Conservation (phyloP, 495 filamentous ascomycete genomes). For the Clavariopsis aquatica region DNA sequence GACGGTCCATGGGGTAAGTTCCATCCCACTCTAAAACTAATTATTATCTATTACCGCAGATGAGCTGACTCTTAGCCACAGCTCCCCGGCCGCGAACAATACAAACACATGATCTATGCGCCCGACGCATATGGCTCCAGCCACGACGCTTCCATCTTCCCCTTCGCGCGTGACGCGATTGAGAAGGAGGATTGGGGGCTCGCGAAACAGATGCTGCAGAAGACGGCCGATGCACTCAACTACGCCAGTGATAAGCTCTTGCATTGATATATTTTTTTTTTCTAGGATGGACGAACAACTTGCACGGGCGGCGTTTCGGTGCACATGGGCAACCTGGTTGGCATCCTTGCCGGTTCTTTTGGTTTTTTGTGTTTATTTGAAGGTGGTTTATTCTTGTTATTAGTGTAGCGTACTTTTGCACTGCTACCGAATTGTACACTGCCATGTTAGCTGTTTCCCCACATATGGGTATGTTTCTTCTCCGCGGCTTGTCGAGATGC, state of each 20-base stretch:
- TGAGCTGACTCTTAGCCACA: no score
- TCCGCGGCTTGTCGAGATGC: no score
- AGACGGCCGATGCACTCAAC: constrained; percentile 67
- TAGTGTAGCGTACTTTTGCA: no score
- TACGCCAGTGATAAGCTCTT: constrained; percentile 64
- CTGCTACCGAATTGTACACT: no score
- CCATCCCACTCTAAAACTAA: no score
- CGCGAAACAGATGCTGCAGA: constrained; percentile 69
- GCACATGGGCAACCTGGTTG: background rate
- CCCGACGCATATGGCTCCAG: constrained; percentile 73
- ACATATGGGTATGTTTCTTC: no score
- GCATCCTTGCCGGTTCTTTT: no score
- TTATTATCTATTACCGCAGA: no score
- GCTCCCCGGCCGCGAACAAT: constrained; percentile 88
- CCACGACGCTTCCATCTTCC: constrained; percentile 76
- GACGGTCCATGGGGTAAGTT: constrained; percentile 59
- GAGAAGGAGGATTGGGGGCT: constrained; percentile 68
- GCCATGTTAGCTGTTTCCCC: no score
- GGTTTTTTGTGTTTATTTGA: no score
- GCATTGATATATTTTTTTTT: constrained; percentile 28
- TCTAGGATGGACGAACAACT: background rate
- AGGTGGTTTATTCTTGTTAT: no score
- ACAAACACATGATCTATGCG: constrained; percentile 88
- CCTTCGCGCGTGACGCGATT: constrained; percentile 79
- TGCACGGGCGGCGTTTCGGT: constrained; percentile 10